Evolutionary conservation across 1,284 basidiomycete genomes (phyloP).

Genomic region (Heterobasidion irregulare): DNA sequence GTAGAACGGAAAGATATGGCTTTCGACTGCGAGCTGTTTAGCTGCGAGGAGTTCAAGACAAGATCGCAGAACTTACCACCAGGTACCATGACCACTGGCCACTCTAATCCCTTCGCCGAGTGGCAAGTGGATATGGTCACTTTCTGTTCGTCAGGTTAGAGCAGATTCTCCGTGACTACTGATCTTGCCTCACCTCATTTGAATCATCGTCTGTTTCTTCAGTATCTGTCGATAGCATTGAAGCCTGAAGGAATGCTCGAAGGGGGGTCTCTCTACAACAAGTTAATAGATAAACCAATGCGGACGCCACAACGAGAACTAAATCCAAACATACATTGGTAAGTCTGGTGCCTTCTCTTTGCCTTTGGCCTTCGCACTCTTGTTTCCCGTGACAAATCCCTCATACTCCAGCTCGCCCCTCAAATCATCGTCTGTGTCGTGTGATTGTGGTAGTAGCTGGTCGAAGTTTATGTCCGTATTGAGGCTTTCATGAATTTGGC

Average conservation of each 20-base stretch:
- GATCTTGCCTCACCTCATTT: slow-evolving; percentile 35
- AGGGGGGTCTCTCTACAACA: slow-evolving; percentile 52
- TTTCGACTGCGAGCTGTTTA: slow-evolving; percentile 45
- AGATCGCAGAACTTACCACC: slow-evolving; percentile 33
- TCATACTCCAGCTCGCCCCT: neutral
- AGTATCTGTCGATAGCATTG: slow-evolving; percentile 80
- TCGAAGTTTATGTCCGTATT: slow-evolving; percentile 3
- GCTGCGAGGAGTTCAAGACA: neutral
- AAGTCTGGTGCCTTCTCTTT: neutral
- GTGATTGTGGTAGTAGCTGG: neutral
- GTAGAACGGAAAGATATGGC: slow-evolving; percentile 75
- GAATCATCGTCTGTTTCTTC: slow-evolving; percentile 55
- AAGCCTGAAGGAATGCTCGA: slow-evolving; percentile 76
- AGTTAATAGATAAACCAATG: neutral
- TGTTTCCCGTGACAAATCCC: neutral
- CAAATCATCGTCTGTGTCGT: neutral
- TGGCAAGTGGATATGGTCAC: slow-evolving; percentile 88
- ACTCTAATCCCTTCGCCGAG: slow-evolving; percentile 88
- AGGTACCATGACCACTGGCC: slow-evolving; percentile 83
- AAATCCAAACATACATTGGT: neutral
- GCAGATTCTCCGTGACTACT: neutral
- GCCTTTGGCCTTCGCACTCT: slow-evolving; percentile 2
- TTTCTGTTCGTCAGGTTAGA: slow-evolving; percentile 37
- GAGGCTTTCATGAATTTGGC: slow-evolving; percentile 33
- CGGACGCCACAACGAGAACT: neutral